Conservation (phyloP, 306 rosid species). For the Dalbergia cochinchinensis region DNA sequence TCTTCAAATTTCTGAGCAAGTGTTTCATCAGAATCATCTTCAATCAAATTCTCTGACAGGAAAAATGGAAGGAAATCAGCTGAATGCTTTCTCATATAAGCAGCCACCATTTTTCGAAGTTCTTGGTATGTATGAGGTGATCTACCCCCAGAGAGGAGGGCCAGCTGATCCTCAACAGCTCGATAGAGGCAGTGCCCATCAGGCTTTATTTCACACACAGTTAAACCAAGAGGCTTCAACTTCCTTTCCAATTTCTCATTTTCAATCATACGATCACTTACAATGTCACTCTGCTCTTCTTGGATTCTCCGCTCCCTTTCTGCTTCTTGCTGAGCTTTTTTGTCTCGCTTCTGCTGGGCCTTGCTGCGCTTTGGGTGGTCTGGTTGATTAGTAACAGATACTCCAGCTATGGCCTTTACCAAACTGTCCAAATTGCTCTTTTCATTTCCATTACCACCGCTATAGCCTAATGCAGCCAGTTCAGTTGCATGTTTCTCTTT, state of each 20-base stretch:
- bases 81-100: slow-evolving; percentile 77
- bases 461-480: slow-evolving; percentile 77
- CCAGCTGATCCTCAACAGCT: slow-evolving; percentile 85
- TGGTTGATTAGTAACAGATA: slow-evolving; percentile 69
- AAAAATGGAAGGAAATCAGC: slow-evolving; percentile 82
- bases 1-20: slow-evolving; percentile 70
- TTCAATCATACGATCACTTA: slow-evolving; percentile 82
- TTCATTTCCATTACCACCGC: slow-evolving; percentile 58
- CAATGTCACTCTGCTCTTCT: slow-evolving; percentile 77
- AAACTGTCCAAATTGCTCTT: slow-evolving; percentile 72
- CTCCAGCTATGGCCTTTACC: slow-evolving; percentile 92
- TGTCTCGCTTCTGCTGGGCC: slow-evolving; percentile 75
- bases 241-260: slow-evolving; percentile 75
- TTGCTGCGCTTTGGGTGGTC: slow-evolving; percentile 72
- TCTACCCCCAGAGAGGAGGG: slow-evolving; percentile 60
- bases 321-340: slow-evolving; percentile 83
- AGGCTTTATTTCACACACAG: slow-evolving; percentile 81
- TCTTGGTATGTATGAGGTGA: slow-evolving; percentile 78
- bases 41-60: slow-evolving; percentile 67
- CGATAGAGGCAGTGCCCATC: slow-evolving; percentile 98
- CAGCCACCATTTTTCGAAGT: slow-evolving; percentile 82
- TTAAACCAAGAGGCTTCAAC: slow-evolving; percentile 86
- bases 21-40: slow-evolving; percentile 61
- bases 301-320: slow-evolving; percentile 89
- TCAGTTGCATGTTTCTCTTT: slow-evolving; percentile 79